phyloP scores from a whole-genome alignment of 164 flowering plant species.

The Macadamia tetraphylla region DNA sequence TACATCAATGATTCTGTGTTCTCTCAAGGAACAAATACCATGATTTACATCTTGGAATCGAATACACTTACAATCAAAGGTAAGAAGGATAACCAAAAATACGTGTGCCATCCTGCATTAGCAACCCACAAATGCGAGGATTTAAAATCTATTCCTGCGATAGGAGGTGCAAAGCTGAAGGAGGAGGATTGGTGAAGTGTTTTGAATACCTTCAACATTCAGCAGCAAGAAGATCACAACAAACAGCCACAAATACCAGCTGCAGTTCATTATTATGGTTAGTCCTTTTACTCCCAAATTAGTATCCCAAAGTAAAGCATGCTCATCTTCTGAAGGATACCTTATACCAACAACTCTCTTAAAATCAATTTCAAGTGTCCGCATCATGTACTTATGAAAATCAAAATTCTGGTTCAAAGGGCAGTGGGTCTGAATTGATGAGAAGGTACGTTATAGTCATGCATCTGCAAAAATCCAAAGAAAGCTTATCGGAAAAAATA shows the following conservation, averaged over 20 bases:
- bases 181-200: background rate
- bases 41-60: background rate
- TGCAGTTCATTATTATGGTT: slow-evolving; percentile 34
- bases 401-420: slow-evolving; percentile 54
- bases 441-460: background rate
- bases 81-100: slow-evolving; percentile 89
- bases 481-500: background rate
- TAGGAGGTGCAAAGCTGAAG: background rate
- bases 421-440: slow-evolving; percentile 57
- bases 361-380: slow-evolving; percentile 85
- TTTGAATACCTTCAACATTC: slow-evolving; percentile 59
- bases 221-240: slow-evolving; percentile 79
- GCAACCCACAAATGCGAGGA: slow-evolving; percentile 5
- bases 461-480: slow-evolving; percentile 3
- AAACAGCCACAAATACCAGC: slow-evolving; percentile 96
- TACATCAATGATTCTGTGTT: background rate
- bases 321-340: slow-evolving; percentile 20
- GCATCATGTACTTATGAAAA: slow-evolving; percentile 89
- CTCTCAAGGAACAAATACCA: background rate
- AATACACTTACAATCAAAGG: slow-evolving; percentile 69
- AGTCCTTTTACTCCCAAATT: background rate
- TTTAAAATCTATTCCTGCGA: background rate
- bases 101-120: slow-evolving; percentile 93
- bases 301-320: background rate
- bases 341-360: slow-evolving; percentile 88